Percentiles rank a stretch among this genome's conserved stretches.
Conservation (phyloP, 768 basidiomycete genomes). For the Termitomyces sp. region DNA sequence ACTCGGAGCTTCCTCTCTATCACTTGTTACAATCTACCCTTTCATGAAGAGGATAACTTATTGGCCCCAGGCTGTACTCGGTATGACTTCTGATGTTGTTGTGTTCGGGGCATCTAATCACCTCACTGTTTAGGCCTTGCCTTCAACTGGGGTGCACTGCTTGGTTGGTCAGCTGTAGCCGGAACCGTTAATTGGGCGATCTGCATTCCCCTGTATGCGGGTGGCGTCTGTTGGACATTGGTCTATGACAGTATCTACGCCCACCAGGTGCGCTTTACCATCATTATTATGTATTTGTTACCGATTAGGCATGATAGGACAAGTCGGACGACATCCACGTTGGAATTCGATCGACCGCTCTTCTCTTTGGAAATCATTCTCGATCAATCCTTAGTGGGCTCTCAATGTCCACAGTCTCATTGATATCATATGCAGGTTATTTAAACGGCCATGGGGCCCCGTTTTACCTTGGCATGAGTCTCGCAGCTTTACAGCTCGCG, state of each 20-base stretch:
- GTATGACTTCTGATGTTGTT: slow-evolving; percentile 37
- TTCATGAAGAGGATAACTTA: slow-evolving; percentile 96
- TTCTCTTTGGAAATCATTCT: slow-evolving; percentile 80
- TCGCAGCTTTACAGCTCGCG: slow-evolving; percentile 73
- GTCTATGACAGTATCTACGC: slow-evolving; percentile 98
- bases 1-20: slow-evolving; percentile 88
- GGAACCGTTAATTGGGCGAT: slow-evolving; percentile 78
- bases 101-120: not conserved
- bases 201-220: slow-evolving; percentile 84
- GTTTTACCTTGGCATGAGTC: slow-evolving; percentile 76
- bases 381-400: slow-evolving; percentile 73
- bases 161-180: slow-evolving; percentile 94
- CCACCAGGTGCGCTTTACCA: slow-evolving; percentile 66
- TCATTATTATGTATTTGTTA: not conserved
- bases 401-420: slow-evolving; percentile 66
- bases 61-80: slow-evolving; percentile 96
- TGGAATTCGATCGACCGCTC: slow-evolving; percentile 91
- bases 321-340: slow-evolving; percentile 85
- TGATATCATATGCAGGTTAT: slow-evolving; percentile 76
- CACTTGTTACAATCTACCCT: slow-evolving; percentile 86
- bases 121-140: slow-evolving; percentile 60
- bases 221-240: slow-evolving; percentile 89
- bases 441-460: slow-evolving; percentile 71
- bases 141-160: slow-evolving; percentile 95
- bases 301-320: slow-evolving; percentile 49